A percentile compares a stretch with the other conserved stretches of the same genome.
phyloP scores from a whole-genome alignment of 805 yeast species.

The Saccharomycopsis selenospora region DNA sequence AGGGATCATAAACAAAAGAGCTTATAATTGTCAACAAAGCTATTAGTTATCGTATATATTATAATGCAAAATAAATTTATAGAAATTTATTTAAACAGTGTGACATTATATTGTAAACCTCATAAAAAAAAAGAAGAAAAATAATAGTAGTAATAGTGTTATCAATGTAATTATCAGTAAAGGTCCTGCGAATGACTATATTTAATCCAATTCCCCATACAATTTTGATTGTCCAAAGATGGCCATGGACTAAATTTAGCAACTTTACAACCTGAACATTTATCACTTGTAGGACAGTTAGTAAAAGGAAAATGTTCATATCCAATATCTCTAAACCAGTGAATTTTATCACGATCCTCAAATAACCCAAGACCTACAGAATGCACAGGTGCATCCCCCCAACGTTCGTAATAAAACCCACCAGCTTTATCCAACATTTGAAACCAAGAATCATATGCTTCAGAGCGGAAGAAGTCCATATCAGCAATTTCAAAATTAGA shows the following conservation, averaged over 20 bases:
- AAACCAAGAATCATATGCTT: conserved; percentile 61
- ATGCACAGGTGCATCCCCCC: conserved; percentile 95
- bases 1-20: too few species aligned
- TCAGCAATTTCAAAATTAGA: conserved; percentile 81
- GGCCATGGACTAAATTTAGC: conserved; percentile 50
- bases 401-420: conserved; percentile 82
- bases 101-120: too few species aligned
- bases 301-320: conserved; percentile 68
- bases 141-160: too few species aligned
- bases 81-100: too few species aligned
- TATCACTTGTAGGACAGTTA: conserved; percentile 61
- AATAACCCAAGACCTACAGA: conserved; percentile 66
- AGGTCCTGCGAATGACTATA: conserved; percentile 31
- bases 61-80: too few species aligned
- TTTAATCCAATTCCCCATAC: conserved; percentile 65
- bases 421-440: conserved; percentile 59
- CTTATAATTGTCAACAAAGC: too few species aligned
- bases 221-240: conserved; percentile 58
- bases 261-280: conserved; percentile 41
- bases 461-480: conserved; percentile 69
- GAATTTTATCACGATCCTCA: conserved; percentile 60
- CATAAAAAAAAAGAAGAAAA: too few species aligned
- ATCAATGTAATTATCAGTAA: too few species aligned
- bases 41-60: too few species aligned
- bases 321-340: conserved; percentile 86